These are phyloP conservation scores for Rickenella mellea DNA, from an alignment of 768 basidiomycete genomes.

Conservation along the genomic window DNA sequence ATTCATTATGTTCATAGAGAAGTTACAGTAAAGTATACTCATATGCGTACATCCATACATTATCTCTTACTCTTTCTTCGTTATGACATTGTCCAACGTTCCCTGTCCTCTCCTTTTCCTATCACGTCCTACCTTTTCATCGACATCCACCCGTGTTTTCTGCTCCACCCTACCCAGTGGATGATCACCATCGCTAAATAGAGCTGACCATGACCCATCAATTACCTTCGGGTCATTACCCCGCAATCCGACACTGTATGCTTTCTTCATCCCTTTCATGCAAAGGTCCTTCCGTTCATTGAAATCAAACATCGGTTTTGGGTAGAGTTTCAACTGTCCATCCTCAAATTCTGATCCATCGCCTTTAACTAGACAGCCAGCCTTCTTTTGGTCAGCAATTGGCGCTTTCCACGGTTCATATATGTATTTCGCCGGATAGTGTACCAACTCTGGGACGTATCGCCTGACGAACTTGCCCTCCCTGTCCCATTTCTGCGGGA, in stretches of 20 bases:
- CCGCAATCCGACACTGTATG: conserved; percentile 9
- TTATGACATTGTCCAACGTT: too few relatives aligned
- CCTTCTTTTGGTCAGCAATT: too few relatives aligned
- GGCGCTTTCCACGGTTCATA: too few relatives aligned
- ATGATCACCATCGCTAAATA: conserved; percentile 8
- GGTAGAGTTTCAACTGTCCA: too few relatives aligned
- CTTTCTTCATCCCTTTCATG: conserved; percentile 6
- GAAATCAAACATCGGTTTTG: conserved; percentile 14
- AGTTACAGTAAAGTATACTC: too few relatives aligned
- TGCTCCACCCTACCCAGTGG: not conserved
- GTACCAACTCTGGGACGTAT: conserved; percentile 7
- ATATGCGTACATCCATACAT: too few relatives aligned
- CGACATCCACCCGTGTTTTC: conserved; percentile 11
- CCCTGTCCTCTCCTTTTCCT: conserved; percentile 9
- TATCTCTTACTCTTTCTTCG: too few relatives aligned
- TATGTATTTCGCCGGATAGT: conserved; percentile 18
- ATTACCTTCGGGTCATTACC: conserved; percentile 11
- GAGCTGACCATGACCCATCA: conserved; percentile 18
- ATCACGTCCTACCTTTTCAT: conserved; percentile 8
- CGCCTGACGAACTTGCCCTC: conserved; percentile 17
- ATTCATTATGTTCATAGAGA: too few relatives aligned
- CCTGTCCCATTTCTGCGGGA: conserved; percentile 12
- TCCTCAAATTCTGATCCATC: too few relatives aligned
- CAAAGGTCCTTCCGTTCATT: conserved; percentile 9
- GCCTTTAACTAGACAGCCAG: too few relatives aligned